Percentiles rank a stretch among this genome's conserved stretches.
Conservation (phyloP, 495 filamentous ascomycete genomes). For the Xylaria palmicola region DNA sequence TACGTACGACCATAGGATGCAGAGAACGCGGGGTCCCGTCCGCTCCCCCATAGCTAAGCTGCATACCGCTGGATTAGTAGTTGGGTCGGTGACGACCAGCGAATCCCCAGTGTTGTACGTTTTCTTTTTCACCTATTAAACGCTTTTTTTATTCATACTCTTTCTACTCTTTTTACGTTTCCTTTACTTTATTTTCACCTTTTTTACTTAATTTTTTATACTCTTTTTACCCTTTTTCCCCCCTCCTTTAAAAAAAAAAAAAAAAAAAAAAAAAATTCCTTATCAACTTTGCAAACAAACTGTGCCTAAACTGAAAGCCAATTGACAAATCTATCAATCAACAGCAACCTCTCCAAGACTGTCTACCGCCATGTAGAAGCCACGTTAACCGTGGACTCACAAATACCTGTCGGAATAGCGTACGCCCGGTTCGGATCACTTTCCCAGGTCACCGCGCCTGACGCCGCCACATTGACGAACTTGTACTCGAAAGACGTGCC, state of each 20-base stretch:
- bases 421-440: conserved; percentile 55
- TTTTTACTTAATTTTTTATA: no score
- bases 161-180: no score
- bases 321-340: no score
- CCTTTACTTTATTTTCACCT: no score
- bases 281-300: no score
- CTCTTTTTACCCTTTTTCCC: no score
- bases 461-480: conserved; percentile 52
- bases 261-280: no score
- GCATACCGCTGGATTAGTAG: conserved; percentile 41
- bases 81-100: conserved; percentile 52
- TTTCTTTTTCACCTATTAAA: no score
- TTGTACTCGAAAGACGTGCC: conserved; percentile 59
- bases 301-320: no score
- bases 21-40: conserved; percentile 51
- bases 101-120: conserved; percentile 51
- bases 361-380: background rate
- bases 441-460: conserved; percentile 56
- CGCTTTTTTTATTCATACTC: no score
- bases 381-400: background rate
- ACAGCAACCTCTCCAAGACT: background rate
- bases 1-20: conserved; percentile 47
- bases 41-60: conserved; percentile 49
- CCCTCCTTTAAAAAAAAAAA: no score
- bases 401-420: conserved; percentile 41